phyloP scores from a whole-genome alignment of 176 grass and related monocot genomes.

The Carex myosuroides region DNA sequence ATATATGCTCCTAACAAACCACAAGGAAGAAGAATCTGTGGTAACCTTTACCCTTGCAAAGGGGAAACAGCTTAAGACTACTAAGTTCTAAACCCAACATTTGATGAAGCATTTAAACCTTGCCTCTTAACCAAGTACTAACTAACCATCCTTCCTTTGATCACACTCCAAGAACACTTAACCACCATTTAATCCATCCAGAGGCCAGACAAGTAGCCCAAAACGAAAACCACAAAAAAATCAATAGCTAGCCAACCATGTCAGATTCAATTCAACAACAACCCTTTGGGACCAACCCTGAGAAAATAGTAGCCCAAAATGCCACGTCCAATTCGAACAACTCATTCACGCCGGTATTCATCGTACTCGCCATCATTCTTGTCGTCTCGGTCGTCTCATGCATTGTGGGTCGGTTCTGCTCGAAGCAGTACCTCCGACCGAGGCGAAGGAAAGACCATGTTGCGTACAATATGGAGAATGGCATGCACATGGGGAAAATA shows the following conservation, averaged over 20 bases:
- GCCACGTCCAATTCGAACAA: background rate
- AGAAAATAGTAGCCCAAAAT: conserved; percentile 15
- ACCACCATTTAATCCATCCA: background rate
- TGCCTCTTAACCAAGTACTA: conserved; percentile 21
- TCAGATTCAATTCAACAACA: background rate
- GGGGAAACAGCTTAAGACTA: background rate
- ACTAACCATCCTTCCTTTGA: background rate
- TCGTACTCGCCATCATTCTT: conserved; percentile 66
- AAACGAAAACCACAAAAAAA: background rate
- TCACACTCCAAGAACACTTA: conserved; percentile 20
- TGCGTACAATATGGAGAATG: conserved; percentile 43
- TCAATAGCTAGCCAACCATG: background rate
- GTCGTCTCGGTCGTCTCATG: conserved; percentile 54
- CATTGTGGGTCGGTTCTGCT: conserved; percentile 56
- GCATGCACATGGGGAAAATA: conserved; percentile 29
- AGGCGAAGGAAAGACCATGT: conserved; percentile 49
- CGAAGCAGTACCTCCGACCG: conserved; percentile 49
- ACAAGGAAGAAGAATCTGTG: conserved; percentile 14
- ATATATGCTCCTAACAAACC: background rate
- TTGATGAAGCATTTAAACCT: conserved; percentile 19
- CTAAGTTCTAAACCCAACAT: background rate
- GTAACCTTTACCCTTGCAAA: background rate
- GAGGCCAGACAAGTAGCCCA: background rate
- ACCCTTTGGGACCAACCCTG: background rate
- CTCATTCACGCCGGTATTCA: conserved; percentile 55